Evolutionary conservation across 306 rosid genomes (phyloP), one percentile per base, ranked within the genome.

Genomic region (Boehmeria nivea): DNA sequence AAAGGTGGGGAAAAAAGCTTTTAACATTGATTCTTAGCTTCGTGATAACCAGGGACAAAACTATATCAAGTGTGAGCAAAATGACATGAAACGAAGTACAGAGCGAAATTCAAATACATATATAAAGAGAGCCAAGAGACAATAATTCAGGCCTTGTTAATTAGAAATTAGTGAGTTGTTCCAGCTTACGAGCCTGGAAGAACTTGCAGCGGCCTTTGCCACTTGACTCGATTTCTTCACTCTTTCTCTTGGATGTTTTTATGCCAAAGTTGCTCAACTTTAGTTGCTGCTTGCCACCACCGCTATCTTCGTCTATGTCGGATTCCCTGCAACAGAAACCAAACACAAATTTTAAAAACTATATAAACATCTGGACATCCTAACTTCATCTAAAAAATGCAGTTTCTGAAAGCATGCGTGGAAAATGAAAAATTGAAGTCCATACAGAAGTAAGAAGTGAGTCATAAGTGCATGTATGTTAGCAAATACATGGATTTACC

Each of bases 141-240:
- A 40, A 58, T n/a, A 25, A 51, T 28, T 18, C 7, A 27, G 46
- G 63, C 33, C 31, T 70, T 57, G 27, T 8, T 48, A 1, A 40
- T 40, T 14, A 81, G 78, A 90, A 90, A 60, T 64, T 31, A 67
- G 71, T 37, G 25, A 90, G 76, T 48, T 76, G 88, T 73, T 86
- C 95, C 25, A 90, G 85, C 59, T 90, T 86, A 63, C 94, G 80
- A 58, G 97, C 70, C 81, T 69, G 74, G 63, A 90, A 90, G 76
- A 90, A 90, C 65, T 80, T 80, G 76, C 79, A 65, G 48, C 87
- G 90, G 13, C 97, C 91, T 68, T 82, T 90, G 59, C 86, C 86
- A 72, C 79, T 86, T 67, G 95, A 90, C 84, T 81, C 91, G 58
- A 76, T 75, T 72, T 90, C 97, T 76, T 86, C 95, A 64, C 79